These are phyloP conservation scores for Dactylonectria macrodidyma DNA, from an alignment of 2,329 filamentous ascomycete species.

Conservation along the genomic window DNA sequence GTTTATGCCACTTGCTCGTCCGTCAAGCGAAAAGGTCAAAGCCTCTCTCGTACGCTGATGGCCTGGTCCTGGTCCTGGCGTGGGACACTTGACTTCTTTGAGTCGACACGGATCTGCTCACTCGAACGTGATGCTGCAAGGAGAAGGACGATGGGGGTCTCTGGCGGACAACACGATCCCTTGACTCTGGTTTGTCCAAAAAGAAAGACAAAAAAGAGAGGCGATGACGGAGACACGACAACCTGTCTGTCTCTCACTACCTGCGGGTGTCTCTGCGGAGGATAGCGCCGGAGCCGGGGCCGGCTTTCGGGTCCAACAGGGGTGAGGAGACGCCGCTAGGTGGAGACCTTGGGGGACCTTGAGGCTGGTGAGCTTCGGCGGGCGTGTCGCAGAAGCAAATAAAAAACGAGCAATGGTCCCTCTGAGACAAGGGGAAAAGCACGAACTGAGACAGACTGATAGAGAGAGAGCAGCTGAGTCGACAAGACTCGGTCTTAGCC, in stretches of 20 bases:
- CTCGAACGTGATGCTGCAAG: conserved; percentile 27
- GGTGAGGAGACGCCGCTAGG: conserved; percentile 29
- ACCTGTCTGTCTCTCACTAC: background rate
- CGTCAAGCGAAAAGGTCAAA: background rate
- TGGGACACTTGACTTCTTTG: conserved; percentile 2
- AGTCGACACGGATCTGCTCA: conserved; percentile 11
- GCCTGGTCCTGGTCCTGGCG: conserved; percentile 30
- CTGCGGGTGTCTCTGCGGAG: conserved; percentile 27
- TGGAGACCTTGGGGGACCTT: conserved; percentile 15
- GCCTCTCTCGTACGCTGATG: conserved; percentile 17
- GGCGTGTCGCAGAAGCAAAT: conserved; percentile 33
- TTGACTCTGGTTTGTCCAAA: conserved; percentile 30
- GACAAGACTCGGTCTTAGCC: background rate
- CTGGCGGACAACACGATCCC: conserved; percentile 34
- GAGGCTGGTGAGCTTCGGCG: conserved; percentile 19
- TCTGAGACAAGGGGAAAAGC: background rate
- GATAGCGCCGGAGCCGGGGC: conserved; percentile 43
- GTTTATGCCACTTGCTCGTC: conserved; percentile 26
- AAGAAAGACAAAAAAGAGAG: background rate
- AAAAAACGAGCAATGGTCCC: background rate
- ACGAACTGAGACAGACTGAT: conserved; percentile 6
- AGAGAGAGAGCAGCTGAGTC: background rate
- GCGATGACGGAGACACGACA: conserved; percentile 8
- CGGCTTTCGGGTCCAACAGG: conserved; percentile 43
- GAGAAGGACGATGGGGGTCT: conserved; percentile 30